Base-by-base conservation (phyloP, 208 protist species). In the Leishmania lainsoni region DNA sequence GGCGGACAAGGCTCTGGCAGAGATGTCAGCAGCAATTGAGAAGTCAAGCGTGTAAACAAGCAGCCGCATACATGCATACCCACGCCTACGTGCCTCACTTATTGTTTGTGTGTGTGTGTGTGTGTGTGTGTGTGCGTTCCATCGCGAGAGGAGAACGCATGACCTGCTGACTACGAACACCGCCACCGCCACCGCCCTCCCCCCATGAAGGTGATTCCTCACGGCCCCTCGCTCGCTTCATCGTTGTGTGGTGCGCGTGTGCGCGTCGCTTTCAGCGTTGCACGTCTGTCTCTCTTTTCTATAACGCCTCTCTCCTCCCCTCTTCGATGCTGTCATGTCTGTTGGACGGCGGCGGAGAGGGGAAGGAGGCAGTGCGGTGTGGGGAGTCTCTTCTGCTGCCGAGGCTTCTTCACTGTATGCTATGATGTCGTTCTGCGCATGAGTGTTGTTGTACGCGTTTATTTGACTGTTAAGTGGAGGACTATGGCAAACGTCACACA, bases 1-100 rank as follows among this genome's bases (percentile, higher is more conserved):
- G 29, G 92, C 95, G 14, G 83, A 86, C 6, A 87, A 88, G 71
- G 93, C 90, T 14, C 49, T 94, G 29, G 79, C 87, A 80, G 86
- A 94, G 76, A 94, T 96, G 84, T 75, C 90, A 56, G 83, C 90
- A 29, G 89, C 90, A 6, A 89, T 97, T 61, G 49, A 68, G 10
- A 74, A 79, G 45, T 94, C 93, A 26, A 81, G 70, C 45, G 68
- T 86, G 6, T 91, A 85, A 73, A 58, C 42, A 16, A 39, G 16
- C 14, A 17, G 29, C 51, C 52, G 51, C 49, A 14, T 48, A 71
- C 39, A 42, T 14, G 12, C 66, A n/a, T 3, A 17, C 39, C 3
- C 39, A 49, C 39, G 66, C 17, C 12, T 49, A 20, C 66, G 10
- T 48, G 20, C 35, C 66, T 42, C 5, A 22, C 17, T n/a, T 3